phyloP scores from a whole-genome alignment of 306 rosid genomes.

The Quercus cerris region DNA sequence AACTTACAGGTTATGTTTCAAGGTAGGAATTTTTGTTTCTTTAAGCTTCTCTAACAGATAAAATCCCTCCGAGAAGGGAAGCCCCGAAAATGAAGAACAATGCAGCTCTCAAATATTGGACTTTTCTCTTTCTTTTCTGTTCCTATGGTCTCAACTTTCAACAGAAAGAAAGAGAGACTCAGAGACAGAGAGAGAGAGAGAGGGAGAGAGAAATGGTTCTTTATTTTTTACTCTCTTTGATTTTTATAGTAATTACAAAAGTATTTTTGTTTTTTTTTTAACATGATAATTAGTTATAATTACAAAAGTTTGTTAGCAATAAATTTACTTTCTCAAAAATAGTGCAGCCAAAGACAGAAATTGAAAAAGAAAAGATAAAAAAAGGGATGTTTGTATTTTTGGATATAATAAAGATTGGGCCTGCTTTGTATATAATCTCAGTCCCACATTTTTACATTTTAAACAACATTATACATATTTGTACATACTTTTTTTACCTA shows the following conservation, averaged over 20 bases:
- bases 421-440: no score
- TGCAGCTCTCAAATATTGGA: not conserved
- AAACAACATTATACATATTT: no score
- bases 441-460: no score
- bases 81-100: not conserved
- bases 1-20: constrained; percentile 17
- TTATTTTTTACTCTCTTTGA: not conserved
- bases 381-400: no score
- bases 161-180: not conserved
- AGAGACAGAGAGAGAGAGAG: not conserved
- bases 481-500: no score
- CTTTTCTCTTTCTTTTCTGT: not conserved
- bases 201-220: not conserved
- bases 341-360: no score
- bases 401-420: no score
- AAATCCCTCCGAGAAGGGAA: not conserved
- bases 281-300: not conserved
- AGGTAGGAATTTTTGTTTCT: not conserved
- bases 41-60: not conserved
- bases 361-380: no score
- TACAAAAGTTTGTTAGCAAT: no score
- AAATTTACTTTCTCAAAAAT: no score
- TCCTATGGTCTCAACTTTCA: not conserved
- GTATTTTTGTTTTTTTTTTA: not conserved
- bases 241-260: not conserved